Evolutionary conservation across 257 asterid species (phyloP).

Genomic region (Solanum appendiculatum): DNA sequence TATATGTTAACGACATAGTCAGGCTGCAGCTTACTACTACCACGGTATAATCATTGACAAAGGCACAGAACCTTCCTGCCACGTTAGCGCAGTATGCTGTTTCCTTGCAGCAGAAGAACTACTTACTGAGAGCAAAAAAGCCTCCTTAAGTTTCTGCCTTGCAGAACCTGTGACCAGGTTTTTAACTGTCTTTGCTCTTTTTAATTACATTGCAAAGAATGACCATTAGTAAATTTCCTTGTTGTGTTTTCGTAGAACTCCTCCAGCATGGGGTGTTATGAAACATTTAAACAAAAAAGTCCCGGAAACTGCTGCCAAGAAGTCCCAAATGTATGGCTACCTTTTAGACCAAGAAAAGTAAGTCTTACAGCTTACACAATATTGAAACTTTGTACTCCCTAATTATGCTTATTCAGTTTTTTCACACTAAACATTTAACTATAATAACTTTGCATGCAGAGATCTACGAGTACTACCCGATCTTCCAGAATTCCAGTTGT

Average conservation of each 20-base stretch:
- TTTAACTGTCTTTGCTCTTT: not conserved
- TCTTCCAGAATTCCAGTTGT: constrained; percentile 77
- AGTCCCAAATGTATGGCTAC: constrained; percentile 62
- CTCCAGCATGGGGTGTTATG: constrained; percentile 80
- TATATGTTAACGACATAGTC: not conserved
- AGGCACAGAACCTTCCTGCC: constrained; percentile 56
- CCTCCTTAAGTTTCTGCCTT: constrained; percentile 70
- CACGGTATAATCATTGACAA: constrained; percentile 67
- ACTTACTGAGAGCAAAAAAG: constrained; percentile 63
- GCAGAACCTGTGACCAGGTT: constrained; percentile 77
- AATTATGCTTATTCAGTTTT: not conserved
- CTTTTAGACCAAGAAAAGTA: constrained; percentile 67
- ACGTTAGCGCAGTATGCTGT: constrained; percentile 51
- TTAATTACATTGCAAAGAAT: not conserved
- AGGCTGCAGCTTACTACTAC: constrained; percentile 89
- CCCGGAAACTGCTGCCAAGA: constrained; percentile 72
- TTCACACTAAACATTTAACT: not conserved
- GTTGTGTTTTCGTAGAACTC: constrained; percentile 24
- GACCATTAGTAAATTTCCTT: not conserved
- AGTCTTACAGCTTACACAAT: not conserved
- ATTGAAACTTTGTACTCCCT: not conserved
- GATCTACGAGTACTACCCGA: constrained; percentile 39
- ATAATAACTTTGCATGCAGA: constrained; percentile 16
- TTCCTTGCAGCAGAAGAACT: constrained; percentile 67
- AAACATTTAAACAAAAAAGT: constrained; percentile 66